Evolutionary conservation across 2,329 filamentous ascomycete species (phyloP).

Genomic region (Penicillium nordicum): DNA sequence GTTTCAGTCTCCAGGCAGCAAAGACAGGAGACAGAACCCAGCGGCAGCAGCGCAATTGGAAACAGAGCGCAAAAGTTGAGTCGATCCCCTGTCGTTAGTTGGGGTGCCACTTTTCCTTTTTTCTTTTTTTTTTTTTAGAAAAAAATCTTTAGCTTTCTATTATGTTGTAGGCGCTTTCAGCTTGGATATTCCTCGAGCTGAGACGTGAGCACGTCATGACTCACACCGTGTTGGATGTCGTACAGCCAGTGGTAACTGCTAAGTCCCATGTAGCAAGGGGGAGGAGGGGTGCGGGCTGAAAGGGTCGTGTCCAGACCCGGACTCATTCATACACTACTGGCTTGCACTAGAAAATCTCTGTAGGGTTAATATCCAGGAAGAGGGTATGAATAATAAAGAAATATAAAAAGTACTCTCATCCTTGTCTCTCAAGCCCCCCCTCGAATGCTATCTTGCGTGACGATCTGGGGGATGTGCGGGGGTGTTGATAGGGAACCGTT

Average conservation of each 20-base stretch:
- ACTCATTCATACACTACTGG: neutral
- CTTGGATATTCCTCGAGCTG: neutral
- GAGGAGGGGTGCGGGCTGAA: neutral
- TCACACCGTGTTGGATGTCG: constrained; percentile 8
- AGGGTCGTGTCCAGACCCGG: neutral
- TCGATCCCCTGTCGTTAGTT: neutral
- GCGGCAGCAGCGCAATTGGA: constrained; percentile 12
- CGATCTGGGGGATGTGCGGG: neutral
- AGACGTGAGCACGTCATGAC: constrained; percentile 16
- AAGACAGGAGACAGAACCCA: neutral
- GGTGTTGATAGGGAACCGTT: neutral
- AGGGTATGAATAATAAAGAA: neutral
- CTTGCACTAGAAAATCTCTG: neutral
- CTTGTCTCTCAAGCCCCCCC: neutral
- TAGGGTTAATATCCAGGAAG: neutral
- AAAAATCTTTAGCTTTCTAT: neutral
- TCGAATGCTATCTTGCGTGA: constrained; percentile 2
- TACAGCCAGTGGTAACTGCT: neutral
- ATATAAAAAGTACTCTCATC: neutral
- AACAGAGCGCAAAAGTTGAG: constrained; percentile 10
- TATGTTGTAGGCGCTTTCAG: neutral
- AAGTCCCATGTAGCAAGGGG: neutral
- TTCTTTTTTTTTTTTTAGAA: neutral
- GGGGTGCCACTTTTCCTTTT: neutral
- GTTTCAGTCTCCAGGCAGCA: neutral